Evolutionary conservation across 345 rosid species (phyloP).

Genomic region (Ceriops tagal): DNA sequence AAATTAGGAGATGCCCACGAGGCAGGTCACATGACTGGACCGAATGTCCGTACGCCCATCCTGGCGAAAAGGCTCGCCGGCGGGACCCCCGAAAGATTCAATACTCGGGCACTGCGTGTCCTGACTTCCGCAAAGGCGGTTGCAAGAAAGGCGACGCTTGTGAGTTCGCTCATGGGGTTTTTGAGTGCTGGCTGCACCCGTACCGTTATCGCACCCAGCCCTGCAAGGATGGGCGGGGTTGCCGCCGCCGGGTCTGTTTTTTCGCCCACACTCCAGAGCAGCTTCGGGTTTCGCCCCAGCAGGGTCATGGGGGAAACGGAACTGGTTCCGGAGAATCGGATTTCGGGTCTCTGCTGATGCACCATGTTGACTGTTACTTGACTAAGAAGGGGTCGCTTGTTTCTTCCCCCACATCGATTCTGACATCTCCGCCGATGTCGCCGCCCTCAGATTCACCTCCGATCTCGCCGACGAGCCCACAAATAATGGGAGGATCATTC

Average conservation of each 20-base stretch:
- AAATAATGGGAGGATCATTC: conserved; percentile 11
- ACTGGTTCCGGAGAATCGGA: conserved; percentile 9
- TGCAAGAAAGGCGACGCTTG: conserved; percentile 56
- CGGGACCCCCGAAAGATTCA: conserved; percentile 69
- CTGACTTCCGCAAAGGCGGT: conserved; percentile 57
- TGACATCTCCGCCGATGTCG: conserved; percentile 39
- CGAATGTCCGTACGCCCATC: conserved; percentile 86
- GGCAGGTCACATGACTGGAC: conserved; percentile 89
- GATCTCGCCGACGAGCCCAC: conserved; percentile 37
- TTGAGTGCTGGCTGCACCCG: conserved; percentile 94
- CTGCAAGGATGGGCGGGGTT: conserved; percentile 69
- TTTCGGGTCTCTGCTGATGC: conserved; percentile 8
- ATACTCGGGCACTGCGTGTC: conserved; percentile 70
- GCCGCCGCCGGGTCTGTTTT: conserved; percentile 71
- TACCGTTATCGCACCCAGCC: conserved; percentile 78
- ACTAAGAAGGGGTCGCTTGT: conserved; percentile 11
- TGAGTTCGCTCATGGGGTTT: conserved; percentile 69
- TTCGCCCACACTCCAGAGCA: conserved; percentile 84
- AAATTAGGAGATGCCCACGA: conserved; percentile 69
- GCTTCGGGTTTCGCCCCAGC: conserved; percentile 42
- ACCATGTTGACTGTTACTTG: conserved; percentile 11
- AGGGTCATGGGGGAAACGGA: conserved; percentile 6
- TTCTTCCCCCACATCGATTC: conserved; percentile 50
- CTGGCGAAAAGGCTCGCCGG: conserved; percentile 87
- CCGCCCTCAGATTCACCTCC: conserved; percentile 59